Base-by-base conservation (phyloP, 805 yeast genomes). In the Candida qinlingensis region DNA sequence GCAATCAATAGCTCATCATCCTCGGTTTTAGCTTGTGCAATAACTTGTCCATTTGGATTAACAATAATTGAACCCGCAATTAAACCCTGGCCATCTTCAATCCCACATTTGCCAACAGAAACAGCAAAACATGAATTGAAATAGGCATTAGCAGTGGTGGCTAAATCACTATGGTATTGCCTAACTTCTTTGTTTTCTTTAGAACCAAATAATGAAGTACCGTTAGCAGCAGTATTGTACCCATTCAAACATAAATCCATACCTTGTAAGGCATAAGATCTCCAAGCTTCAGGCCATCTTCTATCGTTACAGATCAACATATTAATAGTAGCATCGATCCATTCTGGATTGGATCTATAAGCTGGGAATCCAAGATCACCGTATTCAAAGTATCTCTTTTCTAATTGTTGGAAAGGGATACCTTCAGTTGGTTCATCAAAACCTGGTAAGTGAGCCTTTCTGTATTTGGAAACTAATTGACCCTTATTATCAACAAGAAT, bases 251-350 rank as follows among this genome's bases (percentile, higher is more conserved):
- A 63, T n/a, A 69, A 45, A 31, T 69, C 73, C 68, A 68, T 65
- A 7, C 72, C 73, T 56, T 69, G 73, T 10, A 69, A 53, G 10
- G 69, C 72, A 46, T 67, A 68, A 36, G 54, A 47, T 56, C 73
- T 64, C 73, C 73, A 69, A 13, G 72, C 67, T 47, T 69, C 73
- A 6, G 71, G 70, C 73, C 73, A 69, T 56, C 72, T 67, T 53
- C 73, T 60, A 50, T 69, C 73, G 48, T 69, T 69, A 55, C 73
- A 69, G 25, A 69, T 69, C 44, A 69, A 54, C 65, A 65, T 64
- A 40, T 73, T 72, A 27, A 65, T 53, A 25, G 67, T 69, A 29
- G 67, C 63, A 55, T 66, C 72, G 35, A 67, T 55, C 68, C 70
- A 61, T 38, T 61, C 58, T n/a, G 67, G 68, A 28, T 66, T 53